Evolutionary conservation across 2,329 filamentous ascomycete genomes (phyloP).

Genomic region (Phyllosticta ampelicida): DNA sequence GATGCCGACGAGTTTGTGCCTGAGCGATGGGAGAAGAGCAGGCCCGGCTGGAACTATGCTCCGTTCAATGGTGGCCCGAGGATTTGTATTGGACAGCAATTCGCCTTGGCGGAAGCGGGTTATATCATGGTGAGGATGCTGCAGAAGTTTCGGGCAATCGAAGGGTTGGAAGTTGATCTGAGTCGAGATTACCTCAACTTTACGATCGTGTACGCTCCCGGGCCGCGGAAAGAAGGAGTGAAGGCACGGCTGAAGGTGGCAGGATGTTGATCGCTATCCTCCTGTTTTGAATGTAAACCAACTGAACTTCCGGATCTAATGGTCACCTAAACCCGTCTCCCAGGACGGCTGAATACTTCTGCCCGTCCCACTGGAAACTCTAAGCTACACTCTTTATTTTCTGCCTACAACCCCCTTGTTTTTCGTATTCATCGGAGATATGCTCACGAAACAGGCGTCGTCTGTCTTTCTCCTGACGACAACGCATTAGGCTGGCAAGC

Average conservation of each 20-base stretch:
- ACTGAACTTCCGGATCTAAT: no score
- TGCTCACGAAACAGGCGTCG: no score
- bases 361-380: no score
- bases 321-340: no score
- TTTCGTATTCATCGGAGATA: no score
- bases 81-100: conserved; percentile 2
- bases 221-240: background rate
- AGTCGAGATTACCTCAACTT: conserved; percentile 1
- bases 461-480: background rate
- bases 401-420: no score
- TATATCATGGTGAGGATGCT: conserved; percentile 2
- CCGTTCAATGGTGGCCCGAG: conserved; percentile 17
- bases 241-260: background rate
- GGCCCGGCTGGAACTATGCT: conserved; percentile 22
- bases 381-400: no score
- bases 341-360: no score
- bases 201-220: background rate
- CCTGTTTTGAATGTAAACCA: no score
- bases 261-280: background rate
- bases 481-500: background rate
- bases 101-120: background rate
- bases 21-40: conserved; percentile 23
- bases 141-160: background rate
- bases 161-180: background rate
- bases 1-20: conserved; percentile 28